Conservation (phyloP, 139 green algal species). For the Chlamydomonas sp. region DNA sequence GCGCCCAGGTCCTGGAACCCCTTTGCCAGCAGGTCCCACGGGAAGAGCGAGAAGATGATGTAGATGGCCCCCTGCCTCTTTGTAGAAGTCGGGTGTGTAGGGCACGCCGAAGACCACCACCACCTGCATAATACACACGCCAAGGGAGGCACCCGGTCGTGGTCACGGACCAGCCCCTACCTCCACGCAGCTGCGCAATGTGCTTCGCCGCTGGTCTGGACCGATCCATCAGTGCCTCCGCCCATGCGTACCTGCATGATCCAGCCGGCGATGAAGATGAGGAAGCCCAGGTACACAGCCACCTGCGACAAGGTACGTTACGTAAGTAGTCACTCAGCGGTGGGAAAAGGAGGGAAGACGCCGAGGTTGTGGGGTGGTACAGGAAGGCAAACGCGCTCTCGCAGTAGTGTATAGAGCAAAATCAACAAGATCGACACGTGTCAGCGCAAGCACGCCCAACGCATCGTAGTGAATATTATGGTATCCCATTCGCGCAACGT, state of each 20-base stretch:
- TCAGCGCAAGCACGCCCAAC: too few species aligned
- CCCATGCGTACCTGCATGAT: too few species aligned
- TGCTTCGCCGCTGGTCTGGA: too few species aligned
- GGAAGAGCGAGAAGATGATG: constrained; percentile 84
- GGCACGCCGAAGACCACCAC: constrained; percentile 73
- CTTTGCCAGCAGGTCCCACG: constrained; percentile 87
- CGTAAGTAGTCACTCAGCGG: not conserved
- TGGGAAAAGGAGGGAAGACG: not conserved
- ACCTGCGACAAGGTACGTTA: constrained; percentile 40
- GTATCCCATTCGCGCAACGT: too few species aligned
- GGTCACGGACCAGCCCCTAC: constrained; percentile 80
- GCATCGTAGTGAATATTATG: too few species aligned
- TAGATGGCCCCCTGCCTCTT: constrained; percentile 32
- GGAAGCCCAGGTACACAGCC: constrained; percentile 90
- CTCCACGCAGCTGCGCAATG: too few species aligned
- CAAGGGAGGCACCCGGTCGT: not conserved
- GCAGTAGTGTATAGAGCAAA: too few species aligned
- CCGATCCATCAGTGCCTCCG: too few species aligned
- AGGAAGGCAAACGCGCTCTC: not conserved
- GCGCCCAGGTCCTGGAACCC: constrained; percentile 77
- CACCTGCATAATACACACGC: constrained; percentile 56
- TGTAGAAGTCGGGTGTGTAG: constrained; percentile 71
- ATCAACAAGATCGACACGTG: too few species aligned
- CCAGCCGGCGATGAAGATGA: constrained; percentile 91
- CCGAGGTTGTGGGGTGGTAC: not conserved